These are phyloP conservation scores for Dryadomyces sulphureus DNA, from an alignment of 2,329 filamentous ascomycete species.

Conservation along the genomic window DNA sequence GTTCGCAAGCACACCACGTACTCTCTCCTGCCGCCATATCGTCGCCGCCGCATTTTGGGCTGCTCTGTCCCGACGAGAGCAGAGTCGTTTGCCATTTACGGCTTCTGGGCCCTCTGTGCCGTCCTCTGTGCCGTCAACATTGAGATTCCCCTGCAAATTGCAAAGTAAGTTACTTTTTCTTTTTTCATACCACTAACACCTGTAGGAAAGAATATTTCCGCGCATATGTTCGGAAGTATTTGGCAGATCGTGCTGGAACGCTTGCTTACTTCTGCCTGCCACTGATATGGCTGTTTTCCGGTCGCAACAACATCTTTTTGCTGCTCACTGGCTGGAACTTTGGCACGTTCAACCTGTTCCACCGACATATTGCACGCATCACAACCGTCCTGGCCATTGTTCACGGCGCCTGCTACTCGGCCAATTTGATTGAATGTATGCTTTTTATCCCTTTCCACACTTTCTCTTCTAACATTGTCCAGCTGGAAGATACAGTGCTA, in stretches of 20 bases:
- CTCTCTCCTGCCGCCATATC: conserved; percentile 1
- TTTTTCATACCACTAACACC: not conserved
- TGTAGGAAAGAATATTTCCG: too few species aligned
- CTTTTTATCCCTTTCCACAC: not conserved
- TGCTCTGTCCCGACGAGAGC: conserved; percentile 5
- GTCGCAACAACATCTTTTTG: conserved; percentile 50
- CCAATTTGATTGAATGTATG: conserved; percentile 10
- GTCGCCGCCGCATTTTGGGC: conserved; percentile 1
- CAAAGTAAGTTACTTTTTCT: not conserved
- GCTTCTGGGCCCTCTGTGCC: not conserved
- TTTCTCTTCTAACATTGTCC: not conserved
- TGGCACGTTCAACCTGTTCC: conserved; percentile 50
- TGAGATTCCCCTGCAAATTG: not conserved
- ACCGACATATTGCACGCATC: conserved; percentile 49
- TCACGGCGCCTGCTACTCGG: conserved; percentile 45
- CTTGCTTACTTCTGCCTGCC: conserved; percentile 2
- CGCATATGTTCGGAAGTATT: not conserved
- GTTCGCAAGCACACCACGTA: conserved; percentile 1
- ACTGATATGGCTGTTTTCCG: conserved; percentile 34
- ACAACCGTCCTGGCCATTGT: conserved; percentile 45
- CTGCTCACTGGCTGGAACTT: conserved; percentile 57
- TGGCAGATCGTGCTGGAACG: conserved; percentile 2
- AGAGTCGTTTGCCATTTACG: not conserved
- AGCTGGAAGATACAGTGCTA: not conserved
- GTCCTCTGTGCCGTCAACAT: not conserved